These are phyloP conservation scores for Tricholoma saponaceum DNA, from an alignment of 768 basidiomycete genomes.

Conservation along the genomic window DNA sequence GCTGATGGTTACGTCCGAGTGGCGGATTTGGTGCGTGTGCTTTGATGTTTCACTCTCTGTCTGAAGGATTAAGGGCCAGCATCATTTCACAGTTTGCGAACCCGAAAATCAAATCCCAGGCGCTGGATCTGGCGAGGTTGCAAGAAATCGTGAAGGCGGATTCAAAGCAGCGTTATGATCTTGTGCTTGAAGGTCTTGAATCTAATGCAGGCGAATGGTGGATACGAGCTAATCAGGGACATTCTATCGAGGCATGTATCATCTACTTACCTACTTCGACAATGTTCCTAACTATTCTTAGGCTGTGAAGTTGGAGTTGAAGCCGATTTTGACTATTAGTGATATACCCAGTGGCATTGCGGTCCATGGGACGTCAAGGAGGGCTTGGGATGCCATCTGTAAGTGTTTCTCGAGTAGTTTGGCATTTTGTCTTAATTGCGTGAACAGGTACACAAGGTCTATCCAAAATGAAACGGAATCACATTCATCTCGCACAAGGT, in stretches of 20 bases:
- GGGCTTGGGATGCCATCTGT: conserved; percentile 75
- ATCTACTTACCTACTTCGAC: too few species aligned
- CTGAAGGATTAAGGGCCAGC: neutral
- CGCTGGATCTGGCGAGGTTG: conserved; percentile 48
- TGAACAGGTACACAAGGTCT: conserved; percentile 61
- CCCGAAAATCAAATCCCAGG: conserved; percentile 54
- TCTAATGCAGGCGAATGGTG: conserved; percentile 55
- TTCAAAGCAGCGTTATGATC: conserved; percentile 60
- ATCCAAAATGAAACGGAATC: conserved; percentile 83
- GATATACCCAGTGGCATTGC: conserved; percentile 71
- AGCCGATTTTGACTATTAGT: conserved; percentile 46
- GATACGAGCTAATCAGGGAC: conserved; percentile 90
- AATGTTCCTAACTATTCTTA: conserved; percentile 21
- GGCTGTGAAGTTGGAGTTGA: conserved; percentile 67
- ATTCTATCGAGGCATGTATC: conserved; percentile 66
- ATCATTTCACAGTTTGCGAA: conserved; percentile 51
- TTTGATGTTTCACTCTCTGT: neutral
- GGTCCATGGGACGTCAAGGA: conserved; percentile 74
- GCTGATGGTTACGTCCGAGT: conserved; percentile 82
- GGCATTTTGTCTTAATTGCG: neutral
- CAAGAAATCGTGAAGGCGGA: conserved; percentile 66
- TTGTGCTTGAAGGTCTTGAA: conserved; percentile 43
- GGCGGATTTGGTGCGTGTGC: conserved; percentile 66
- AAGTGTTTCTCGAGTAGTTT: conserved; percentile 9
- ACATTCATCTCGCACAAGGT: conserved; percentile 90